These are phyloP conservation scores for Spongispora temasekensis DNA, from an alignment of 1,284 basidiomycete species.

Conservation along the genomic window DNA sequence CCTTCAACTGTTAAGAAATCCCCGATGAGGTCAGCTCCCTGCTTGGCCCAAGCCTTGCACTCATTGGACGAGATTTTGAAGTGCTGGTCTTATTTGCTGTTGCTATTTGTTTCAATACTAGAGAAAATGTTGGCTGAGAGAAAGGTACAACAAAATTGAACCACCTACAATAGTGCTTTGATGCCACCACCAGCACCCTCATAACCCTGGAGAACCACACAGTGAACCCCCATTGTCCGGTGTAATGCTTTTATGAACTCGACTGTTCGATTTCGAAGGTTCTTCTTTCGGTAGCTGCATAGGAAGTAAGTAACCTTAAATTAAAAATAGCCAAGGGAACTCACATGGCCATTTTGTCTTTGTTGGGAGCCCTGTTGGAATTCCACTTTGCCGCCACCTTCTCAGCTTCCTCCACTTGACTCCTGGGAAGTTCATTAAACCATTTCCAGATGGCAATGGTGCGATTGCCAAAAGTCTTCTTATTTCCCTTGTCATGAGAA, in stretches of 20 bases:
- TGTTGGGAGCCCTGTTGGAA: background rate
- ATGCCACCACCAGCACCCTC: background rate
- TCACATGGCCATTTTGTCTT: background rate
- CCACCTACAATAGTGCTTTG: background rate
- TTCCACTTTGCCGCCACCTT: background rate
- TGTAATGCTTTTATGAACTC: background rate
- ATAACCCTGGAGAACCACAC: background rate
- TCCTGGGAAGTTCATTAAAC: background rate
- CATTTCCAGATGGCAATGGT: background rate
- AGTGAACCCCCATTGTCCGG: conserved; percentile 3
- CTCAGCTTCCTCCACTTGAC: background rate
- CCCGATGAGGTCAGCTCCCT: background rate
- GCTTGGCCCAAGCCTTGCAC: background rate
- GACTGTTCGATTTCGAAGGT: background rate
- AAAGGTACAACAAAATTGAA: background rate
- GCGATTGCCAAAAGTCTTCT: background rate
- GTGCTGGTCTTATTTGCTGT: background rate
- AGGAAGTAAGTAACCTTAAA: background rate
- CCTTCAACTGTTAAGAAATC: background rate
- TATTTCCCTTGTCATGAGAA: background rate
- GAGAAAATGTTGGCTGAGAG: background rate
- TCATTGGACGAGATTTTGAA: background rate
- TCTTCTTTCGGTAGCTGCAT: background rate
- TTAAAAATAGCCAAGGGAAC: background rate
- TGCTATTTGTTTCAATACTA: background rate